These are phyloP conservation scores for Xylariales sp. DNA, from an alignment of 2,329 filamentous ascomycete genomes.

Conservation along the genomic window DNA sequence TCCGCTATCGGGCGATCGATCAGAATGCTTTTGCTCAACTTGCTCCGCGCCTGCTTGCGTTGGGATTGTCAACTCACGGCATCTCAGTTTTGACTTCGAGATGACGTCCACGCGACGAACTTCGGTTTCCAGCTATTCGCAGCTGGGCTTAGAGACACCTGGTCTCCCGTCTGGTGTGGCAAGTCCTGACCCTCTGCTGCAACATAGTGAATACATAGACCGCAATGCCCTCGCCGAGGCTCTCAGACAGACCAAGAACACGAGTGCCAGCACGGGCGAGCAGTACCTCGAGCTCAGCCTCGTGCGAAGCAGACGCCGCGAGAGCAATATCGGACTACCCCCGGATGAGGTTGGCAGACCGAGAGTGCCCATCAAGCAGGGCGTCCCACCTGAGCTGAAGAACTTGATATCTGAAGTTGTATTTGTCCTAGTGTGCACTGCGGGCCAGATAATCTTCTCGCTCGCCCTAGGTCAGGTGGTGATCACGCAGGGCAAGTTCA, in stretches of 20 bases:
- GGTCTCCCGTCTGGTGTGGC: conserved; percentile 4
- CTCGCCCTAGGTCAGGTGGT: conserved; percentile 36
- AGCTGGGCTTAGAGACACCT: neutral
- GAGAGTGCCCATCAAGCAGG: conserved; percentile 21
- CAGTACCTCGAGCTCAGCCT: conserved; percentile 2
- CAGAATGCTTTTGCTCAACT: no score
- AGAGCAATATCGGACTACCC: neutral
- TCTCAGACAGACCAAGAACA: neutral
- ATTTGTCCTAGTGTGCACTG: conserved; percentile 36
- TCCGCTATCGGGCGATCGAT: no score
- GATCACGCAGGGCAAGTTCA: conserved; percentile 32
- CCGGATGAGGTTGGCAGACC: conserved; percentile 12
- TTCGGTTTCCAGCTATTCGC: no score
- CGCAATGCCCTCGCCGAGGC: conserved; percentile 1
- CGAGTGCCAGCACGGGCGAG: conserved; percentile 3
- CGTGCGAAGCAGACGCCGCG: neutral
- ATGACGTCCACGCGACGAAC: no score
- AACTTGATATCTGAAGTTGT: conserved; percentile 34
- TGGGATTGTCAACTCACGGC: no score
- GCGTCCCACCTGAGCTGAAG: conserved; percentile 32
- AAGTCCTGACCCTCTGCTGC: neutral
- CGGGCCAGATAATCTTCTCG: conserved; percentile 37
- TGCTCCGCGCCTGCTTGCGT: no score
- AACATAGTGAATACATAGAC: neutral
- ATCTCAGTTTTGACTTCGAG: no score